Evolutionary conservation across 176 grass and related monocot genomes (phyloP).

Genomic region (Thinopyrum elongatum): DNA sequence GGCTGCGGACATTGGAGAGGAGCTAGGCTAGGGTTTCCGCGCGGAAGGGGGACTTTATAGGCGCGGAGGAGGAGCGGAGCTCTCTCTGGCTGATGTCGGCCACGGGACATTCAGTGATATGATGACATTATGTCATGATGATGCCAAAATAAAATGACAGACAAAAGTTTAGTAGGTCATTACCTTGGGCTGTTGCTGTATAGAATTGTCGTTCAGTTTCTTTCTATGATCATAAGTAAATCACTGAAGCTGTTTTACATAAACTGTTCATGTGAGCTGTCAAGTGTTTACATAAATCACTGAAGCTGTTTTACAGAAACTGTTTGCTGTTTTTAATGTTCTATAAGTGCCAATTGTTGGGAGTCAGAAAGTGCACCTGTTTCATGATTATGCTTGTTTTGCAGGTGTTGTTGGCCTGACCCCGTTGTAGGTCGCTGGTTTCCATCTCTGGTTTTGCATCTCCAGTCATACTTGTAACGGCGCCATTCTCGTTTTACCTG

Average conservation of each 20-base stretch:
- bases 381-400: conserved; percentile 18
- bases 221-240: background rate
- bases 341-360: background rate
- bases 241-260: background rate
- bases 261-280: background rate
- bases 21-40: too few species aligned
- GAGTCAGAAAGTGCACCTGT: background rate
- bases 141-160: too few species aligned
- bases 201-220: background rate
- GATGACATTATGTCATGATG: too few species aligned
- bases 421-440: conserved; percentile 35
- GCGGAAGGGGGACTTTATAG: too few species aligned
- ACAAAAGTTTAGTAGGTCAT: too few species aligned
- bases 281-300: background rate
- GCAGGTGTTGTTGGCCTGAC: conserved; percentile 95
- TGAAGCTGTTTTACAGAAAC: background rate
- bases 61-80: too few species aligned
- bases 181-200: too few species aligned
- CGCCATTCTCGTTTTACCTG: conserved; percentile 23
- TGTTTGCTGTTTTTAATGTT: background rate
- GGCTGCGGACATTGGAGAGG: too few species aligned
- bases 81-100: too few species aligned
- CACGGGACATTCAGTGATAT: too few species aligned
- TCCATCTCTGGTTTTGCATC: conserved; percentile 25
- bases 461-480: background rate